A percentile compares a stretch with the other conserved stretches of the same genome.
These are phyloP conservation scores for Lichtheimia ramosa DNA, from an alignment of 371 early-diverging fungal species.

Conservation along the genomic window DNA sequence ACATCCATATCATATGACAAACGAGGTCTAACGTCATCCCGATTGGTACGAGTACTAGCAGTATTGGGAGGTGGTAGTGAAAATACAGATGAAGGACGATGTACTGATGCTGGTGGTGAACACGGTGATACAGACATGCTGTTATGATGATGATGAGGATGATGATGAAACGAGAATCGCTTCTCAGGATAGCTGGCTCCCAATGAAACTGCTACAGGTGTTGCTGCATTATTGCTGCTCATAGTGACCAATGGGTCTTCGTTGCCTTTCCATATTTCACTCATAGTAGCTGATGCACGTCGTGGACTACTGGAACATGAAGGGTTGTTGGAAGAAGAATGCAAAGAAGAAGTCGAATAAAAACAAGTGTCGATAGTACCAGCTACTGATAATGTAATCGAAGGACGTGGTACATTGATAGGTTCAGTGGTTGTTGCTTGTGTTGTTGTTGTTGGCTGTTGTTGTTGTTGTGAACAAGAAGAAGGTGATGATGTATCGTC, in stretches of 20 bases:
- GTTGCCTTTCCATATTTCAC: neutral
- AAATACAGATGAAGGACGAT: slow-evolving; percentile 16
- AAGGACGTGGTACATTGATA: slow-evolving; percentile 15
- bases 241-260: neutral
- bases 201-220: neutral
- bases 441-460: no score
- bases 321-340: neutral
- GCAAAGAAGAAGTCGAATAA: slow-evolving; percentile 11
- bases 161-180: neutral
- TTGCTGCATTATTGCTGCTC: neutral
- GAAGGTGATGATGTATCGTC: slow-evolving; percentile 18
- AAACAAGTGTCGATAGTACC: slow-evolving; percentile 9
- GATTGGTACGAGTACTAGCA: slow-evolving; percentile 1
- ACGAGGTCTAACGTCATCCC: slow-evolving; percentile 7
- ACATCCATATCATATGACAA: slow-evolving; percentile 6
- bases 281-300: slow-evolving; percentile 7
- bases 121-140: no score
- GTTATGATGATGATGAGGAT: neutral
- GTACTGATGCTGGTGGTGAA: no score
- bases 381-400: slow-evolving; percentile 10
- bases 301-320: neutral
- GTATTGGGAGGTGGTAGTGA: slow-evolving; percentile 12
- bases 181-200: slow-evolving; percentile 1
- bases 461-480: slow-evolving; percentile 24
- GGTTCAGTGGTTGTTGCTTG: slow-evolving; percentile 8